Percentiles rank a stretch among this genome's conserved stretches.
These are phyloP conservation scores for Asterochloris erici DNA, from an alignment of 139 green algal species.

Conservation along the genomic window DNA sequence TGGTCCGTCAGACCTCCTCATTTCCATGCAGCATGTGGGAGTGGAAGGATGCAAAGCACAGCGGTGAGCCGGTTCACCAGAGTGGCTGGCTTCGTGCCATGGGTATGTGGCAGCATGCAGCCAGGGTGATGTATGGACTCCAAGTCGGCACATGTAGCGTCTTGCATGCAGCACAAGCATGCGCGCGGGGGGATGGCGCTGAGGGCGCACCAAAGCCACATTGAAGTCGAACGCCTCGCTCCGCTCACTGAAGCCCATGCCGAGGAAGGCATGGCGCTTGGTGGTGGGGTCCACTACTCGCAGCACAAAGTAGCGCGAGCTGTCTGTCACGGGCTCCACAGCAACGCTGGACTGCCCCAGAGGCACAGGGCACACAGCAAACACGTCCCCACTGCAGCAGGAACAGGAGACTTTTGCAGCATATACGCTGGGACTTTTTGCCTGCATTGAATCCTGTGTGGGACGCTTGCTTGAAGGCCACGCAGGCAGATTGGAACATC, in stretches of 20 bases:
- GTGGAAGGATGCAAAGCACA: background rate
- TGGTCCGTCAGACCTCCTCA: background rate
- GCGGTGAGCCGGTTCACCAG: background rate
- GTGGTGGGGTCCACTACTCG: constrained; percentile 63
- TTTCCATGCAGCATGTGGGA: background rate
- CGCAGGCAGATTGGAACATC: background rate
- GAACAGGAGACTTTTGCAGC: background rate
- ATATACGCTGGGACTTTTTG: background rate
- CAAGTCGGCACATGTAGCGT: background rate
- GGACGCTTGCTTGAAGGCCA: background rate
- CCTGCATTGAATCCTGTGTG: background rate
- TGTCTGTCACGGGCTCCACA: constrained; percentile 66
- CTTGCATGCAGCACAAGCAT: background rate
- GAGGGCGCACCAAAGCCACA: constrained; percentile 57
- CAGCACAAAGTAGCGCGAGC: constrained; percentile 72
- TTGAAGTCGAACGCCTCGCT: constrained; percentile 82
- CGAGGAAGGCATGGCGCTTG: constrained; percentile 73
- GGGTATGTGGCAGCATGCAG: no score
- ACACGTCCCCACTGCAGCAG: constrained; percentile 62
- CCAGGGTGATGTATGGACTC: background rate
- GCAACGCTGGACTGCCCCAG: constrained; percentile 41
- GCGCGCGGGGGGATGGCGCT: background rate
- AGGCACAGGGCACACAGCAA: constrained; percentile 62
- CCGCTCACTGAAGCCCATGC: constrained; percentile 68
- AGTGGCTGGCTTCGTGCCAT: background rate